A percentile compares a stretch with the other conserved stretches of the same genome.
Evolutionary conservation across 2,329 filamentous ascomycete genomes (phyloP).

Genomic region (Mycogone perniciosa): DNA sequence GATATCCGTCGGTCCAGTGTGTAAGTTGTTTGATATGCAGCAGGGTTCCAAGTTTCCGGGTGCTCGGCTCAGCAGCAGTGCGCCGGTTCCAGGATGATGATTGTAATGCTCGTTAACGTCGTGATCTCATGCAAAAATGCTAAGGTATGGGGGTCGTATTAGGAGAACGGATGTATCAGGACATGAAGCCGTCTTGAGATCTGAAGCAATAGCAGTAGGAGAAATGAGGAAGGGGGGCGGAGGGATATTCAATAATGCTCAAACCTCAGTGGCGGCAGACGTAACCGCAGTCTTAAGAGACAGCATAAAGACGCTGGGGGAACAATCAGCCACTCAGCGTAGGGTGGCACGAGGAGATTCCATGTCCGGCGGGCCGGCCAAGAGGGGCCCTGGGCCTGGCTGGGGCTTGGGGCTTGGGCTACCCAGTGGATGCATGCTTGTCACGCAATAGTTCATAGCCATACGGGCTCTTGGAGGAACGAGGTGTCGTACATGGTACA

Average conservation of each 20-base stretch:
- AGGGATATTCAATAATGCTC: slow-evolving; percentile 1
- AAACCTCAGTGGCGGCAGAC: not conserved
- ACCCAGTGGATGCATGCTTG: slow-evolving; percentile 8
- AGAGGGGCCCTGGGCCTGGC: not conserved
- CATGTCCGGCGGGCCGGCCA: not conserved
- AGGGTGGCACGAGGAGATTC: not conserved
- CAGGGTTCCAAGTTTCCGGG: not conserved
- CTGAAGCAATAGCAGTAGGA: slow-evolving; percentile 9
- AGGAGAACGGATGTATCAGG: not conserved
- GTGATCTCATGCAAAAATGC: slow-evolving; percentile 8
- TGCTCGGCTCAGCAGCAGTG: not conserved
- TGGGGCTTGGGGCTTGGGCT: slow-evolving; percentile 2
- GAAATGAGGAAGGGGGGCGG: slow-evolving; percentile 4
- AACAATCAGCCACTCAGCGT: not conserved
- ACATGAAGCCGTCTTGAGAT: slow-evolving; percentile 2
- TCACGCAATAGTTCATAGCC: slow-evolving; percentile 8
- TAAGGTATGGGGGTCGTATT: not conserved
- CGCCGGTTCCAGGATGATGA: not conserved
- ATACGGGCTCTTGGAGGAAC: not conserved
- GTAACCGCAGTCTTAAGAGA: slow-evolving; percentile 2
- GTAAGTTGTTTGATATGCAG: slow-evolving; percentile 8
- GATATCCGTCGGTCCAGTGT: slow-evolving; percentile 4
- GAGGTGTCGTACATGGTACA: not conserved
- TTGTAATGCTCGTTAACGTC: slow-evolving; percentile 2
- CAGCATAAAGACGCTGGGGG: not conserved